Evolutionary conservation across 2,329 filamentous ascomycete species (phyloP).

Genomic region (Penicillium sp.): DNA sequence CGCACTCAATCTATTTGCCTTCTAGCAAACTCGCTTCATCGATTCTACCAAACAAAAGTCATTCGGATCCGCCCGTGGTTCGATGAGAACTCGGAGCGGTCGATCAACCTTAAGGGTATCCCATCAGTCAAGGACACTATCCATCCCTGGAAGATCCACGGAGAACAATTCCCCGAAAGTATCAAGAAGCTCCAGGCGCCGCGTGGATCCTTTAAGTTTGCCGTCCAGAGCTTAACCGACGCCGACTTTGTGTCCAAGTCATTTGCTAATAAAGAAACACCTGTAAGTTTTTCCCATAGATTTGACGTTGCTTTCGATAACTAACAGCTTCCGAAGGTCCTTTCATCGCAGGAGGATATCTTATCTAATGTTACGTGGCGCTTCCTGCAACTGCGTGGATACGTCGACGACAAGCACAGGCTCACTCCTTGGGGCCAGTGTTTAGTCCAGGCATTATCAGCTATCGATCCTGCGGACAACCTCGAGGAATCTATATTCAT

Average conservation of each 20-base stretch:
- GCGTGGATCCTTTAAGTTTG: slow-evolving; percentile 36
- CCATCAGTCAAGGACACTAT: slow-evolving; percentile 55
- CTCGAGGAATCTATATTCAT: slow-evolving; percentile 77
- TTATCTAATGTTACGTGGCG: slow-evolving; percentile 77
- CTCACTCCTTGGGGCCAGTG: slow-evolving; percentile 83
- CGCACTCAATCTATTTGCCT: slow-evolving; percentile 75
- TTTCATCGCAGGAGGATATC: slow-evolving; percentile 68
- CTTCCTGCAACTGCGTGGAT: slow-evolving; percentile 84
- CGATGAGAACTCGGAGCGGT: slow-evolving; percentile 63
- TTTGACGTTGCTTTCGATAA: slow-evolving; percentile 2
- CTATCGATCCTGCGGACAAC: slow-evolving; percentile 56
- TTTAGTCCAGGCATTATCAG: slow-evolving; percentile 66
- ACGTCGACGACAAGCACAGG: slow-evolving; percentile 73
- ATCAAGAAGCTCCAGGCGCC: slow-evolving; percentile 34
- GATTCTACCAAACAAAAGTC: slow-evolving; percentile 77
- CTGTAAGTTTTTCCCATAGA: slow-evolving; percentile 29
- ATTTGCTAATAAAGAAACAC: slow-evolving; percentile 55
- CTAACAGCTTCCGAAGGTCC: slow-evolving; percentile 31
- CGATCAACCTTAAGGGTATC: slow-evolving; percentile 62
- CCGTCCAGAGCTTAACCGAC: slow-evolving; percentile 66
- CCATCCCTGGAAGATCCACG: slow-evolving; percentile 70
- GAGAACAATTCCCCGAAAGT: slow-evolving; percentile 50
- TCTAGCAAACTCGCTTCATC: slow-evolving; percentile 73
- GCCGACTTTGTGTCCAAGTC: slow-evolving; percentile 68
- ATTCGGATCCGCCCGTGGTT: slow-evolving; percentile 84